These are phyloP conservation scores for Cochlearia excelsa DNA, from an alignment of 345 rosid genomes.

Conservation along the genomic window DNA sequence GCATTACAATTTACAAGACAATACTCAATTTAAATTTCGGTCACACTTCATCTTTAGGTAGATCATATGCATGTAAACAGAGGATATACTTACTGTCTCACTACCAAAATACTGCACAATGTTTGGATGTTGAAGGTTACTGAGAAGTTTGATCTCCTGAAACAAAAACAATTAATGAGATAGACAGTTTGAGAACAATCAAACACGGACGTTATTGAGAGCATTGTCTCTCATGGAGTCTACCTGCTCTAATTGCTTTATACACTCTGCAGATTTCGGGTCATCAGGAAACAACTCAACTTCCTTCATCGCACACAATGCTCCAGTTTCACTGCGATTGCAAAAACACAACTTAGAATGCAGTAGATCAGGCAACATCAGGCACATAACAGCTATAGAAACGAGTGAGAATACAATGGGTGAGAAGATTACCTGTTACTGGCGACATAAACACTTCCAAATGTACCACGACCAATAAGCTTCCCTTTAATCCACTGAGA, in stretches of 20 bases:
- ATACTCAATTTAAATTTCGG: slow-evolving; percentile 13
- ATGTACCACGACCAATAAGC: slow-evolving; percentile 98
- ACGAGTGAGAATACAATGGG: slow-evolving; percentile 11
- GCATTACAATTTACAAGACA: slow-evolving; percentile 22
- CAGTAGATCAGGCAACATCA: neutral
- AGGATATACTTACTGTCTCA: slow-evolving; percentile 71
- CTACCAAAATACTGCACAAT: slow-evolving; percentile 98
- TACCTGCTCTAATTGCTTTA: slow-evolving; percentile 90
- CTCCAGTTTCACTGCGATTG: slow-evolving; percentile 78
- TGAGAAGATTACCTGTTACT: slow-evolving; percentile 56
- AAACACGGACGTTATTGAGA: neutral
- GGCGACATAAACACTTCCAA: slow-evolving; percentile 94
- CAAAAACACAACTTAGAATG: slow-evolving; percentile 22
- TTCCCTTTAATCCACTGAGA: slow-evolving; percentile 87
- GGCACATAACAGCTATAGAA: slow-evolving; percentile 1
- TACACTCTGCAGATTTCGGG: slow-evolving; percentile 78
- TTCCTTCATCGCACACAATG: slow-evolving; percentile 97
- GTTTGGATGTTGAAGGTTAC: slow-evolving; percentile 88
- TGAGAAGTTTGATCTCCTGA: slow-evolving; percentile 91
- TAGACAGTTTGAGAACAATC: slow-evolving; percentile 12
- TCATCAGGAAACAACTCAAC: slow-evolving; percentile 90
- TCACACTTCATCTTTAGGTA: neutral
- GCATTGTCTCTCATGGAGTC: slow-evolving; percentile 12
- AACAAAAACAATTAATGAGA: slow-evolving; percentile 20
- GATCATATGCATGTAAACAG: slow-evolving; percentile 16